Percentiles rank a stretch among this genome's conserved stretches.
phyloP scores from a whole-genome alignment of 1,284 basidiomycete species.

The Ceratobasidium sp. region DNA sequence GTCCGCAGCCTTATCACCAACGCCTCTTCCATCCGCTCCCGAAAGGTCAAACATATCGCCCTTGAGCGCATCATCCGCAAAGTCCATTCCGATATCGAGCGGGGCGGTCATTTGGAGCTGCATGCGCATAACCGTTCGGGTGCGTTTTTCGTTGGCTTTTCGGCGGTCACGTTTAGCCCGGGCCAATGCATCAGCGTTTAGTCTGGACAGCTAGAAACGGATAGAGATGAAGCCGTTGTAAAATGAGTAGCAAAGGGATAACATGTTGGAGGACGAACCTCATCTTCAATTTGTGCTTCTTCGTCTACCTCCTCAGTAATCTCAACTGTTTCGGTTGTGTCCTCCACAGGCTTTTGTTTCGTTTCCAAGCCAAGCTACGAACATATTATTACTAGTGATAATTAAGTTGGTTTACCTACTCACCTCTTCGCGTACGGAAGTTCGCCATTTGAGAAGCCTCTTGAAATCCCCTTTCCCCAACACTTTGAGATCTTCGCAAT shows the following conservation, averaged over 20 bases:
- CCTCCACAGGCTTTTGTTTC: slow-evolving; percentile 77
- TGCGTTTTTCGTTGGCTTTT: slow-evolving; percentile 89
- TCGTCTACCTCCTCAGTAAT: slow-evolving; percentile 84
- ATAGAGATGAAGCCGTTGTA: slow-evolving; percentile 22
- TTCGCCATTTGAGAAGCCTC: slow-evolving; percentile 90
- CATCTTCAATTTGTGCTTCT: slow-evolving; percentile 88
- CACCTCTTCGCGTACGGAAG: slow-evolving; percentile 85
- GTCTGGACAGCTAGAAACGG: slow-evolving; percentile 76
- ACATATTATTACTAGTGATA: slow-evolving; percentile 34
- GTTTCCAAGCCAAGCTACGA: slow-evolving; percentile 83
- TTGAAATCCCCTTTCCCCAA: slow-evolving; percentile 99
- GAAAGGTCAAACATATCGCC: slow-evolving; percentile 88
- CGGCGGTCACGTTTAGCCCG: slow-evolving; percentile 87
- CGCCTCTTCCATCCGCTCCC: slow-evolving; percentile 67
- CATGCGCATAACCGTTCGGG: slow-evolving; percentile 91
- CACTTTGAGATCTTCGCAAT: slow-evolving; percentile 94
- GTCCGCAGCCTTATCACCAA: slow-evolving; percentile 66
- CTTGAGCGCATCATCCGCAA: slow-evolving; percentile 77
- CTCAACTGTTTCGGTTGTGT: slow-evolving; percentile 81
- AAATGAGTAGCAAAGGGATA: neutral
- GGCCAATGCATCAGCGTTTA: slow-evolving; percentile 82
- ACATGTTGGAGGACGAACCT: slow-evolving; percentile 68
- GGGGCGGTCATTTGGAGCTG: slow-evolving; percentile 98
- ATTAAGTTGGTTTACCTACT: slow-evolving; percentile 45
- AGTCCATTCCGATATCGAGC: slow-evolving; percentile 93